phyloP scores from a whole-genome alignment of 2,329 filamentous ascomycete species.

The Annulohypoxylon truncatum region DNA sequence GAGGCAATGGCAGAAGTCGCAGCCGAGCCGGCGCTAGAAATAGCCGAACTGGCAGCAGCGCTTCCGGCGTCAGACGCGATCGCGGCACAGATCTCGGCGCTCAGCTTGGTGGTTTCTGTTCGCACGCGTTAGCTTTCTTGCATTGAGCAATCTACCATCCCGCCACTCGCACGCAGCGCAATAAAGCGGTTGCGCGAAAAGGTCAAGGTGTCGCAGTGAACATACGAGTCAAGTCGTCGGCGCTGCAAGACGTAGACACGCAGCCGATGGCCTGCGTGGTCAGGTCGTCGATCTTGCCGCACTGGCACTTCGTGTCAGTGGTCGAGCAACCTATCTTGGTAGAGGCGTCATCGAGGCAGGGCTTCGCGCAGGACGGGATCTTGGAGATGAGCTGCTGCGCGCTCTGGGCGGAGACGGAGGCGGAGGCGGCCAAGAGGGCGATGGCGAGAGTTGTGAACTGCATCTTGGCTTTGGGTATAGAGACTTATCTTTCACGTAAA shows the following conservation, averaged over 20 bases:
- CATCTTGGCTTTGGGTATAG: conserved; percentile 42
- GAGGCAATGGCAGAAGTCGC: conserved; percentile 34
- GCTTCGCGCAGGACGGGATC: conserved; percentile 55
- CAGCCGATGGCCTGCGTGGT: conserved; percentile 52
- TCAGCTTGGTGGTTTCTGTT: conserved; percentile 42
- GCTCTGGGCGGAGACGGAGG: conserved; percentile 41
- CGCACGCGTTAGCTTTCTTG: conserved; percentile 16
- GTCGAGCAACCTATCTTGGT: conserved; percentile 50
- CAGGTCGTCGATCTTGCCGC: conserved; percentile 52
- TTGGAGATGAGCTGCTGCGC: conserved; percentile 45
- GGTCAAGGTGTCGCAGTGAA: conserved; percentile 3
- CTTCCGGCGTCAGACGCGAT: conserved; percentile 28
- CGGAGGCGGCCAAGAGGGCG: conserved; percentile 43
- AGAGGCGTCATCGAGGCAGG: conserved; percentile 52
- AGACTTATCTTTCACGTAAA: conserved; percentile 6
- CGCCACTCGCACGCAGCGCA: neutral
- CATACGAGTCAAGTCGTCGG: conserved; percentile 54
- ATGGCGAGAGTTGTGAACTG: conserved; percentile 47
- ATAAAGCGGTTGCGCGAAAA: no score
- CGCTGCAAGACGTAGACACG: conserved; percentile 50
- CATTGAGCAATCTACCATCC: neutral
- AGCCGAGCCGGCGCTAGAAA: conserved; percentile 24
- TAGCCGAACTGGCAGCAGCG: conserved; percentile 30
- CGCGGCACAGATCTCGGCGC: conserved; percentile 45
- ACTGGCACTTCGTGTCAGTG: conserved; percentile 55